Evolutionary conservation across 495 filamentous ascomycete genomes (phyloP).

Genomic region (Annulohypoxylon maeteangense): DNA sequence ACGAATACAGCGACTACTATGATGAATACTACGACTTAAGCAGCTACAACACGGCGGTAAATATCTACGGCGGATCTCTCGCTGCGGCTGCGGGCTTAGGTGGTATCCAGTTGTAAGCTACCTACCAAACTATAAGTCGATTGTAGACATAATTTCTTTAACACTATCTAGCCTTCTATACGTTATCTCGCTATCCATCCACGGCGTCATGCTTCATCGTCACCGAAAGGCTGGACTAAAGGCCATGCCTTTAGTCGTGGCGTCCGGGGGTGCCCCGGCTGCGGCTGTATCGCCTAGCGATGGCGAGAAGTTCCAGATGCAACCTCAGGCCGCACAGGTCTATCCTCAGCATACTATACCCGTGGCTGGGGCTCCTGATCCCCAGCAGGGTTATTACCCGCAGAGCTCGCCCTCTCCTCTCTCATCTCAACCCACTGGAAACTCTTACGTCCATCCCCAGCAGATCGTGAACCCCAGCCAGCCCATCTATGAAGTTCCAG

Average conservation of each 20-base stretch:
- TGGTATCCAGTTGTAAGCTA: slow-evolving; percentile 57
- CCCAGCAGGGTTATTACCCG: slow-evolving; percentile 32
- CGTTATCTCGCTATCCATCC: slow-evolving; percentile 52
- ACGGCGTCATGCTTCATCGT: slow-evolving; percentile 55
- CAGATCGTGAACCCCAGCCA: slow-evolving; percentile 25
- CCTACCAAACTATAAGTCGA: not conserved
- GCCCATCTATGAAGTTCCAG: slow-evolving; percentile 32
- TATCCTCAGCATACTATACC: slow-evolving; percentile 39
- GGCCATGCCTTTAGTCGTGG: slow-evolving; percentile 43
- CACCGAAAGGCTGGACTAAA: slow-evolving; percentile 57
- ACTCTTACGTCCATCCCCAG: slow-evolving; percentile 35
- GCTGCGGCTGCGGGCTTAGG: slow-evolving; percentile 52
- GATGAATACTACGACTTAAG: slow-evolving; percentile 33
- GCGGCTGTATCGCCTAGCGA: not conserved
- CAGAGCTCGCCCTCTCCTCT: slow-evolving; percentile 39
- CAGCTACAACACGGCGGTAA: slow-evolving; percentile 26
- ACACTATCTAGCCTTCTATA: slow-evolving; percentile 51
- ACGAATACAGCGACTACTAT: slow-evolving; percentile 35
- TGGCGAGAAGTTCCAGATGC: slow-evolving; percentile 40
- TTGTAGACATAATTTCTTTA: not conserved
- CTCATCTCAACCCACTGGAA: slow-evolving; percentile 34
- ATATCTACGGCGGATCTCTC: slow-evolving; percentile 34
- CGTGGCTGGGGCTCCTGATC: slow-evolving; percentile 1
- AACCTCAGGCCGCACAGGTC: slow-evolving; percentile 35
- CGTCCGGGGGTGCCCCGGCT: slow-evolving; percentile 1